Conservation (phyloP, 1,284 basidiomycete species). For the Athelia psychrophila region DNA sequence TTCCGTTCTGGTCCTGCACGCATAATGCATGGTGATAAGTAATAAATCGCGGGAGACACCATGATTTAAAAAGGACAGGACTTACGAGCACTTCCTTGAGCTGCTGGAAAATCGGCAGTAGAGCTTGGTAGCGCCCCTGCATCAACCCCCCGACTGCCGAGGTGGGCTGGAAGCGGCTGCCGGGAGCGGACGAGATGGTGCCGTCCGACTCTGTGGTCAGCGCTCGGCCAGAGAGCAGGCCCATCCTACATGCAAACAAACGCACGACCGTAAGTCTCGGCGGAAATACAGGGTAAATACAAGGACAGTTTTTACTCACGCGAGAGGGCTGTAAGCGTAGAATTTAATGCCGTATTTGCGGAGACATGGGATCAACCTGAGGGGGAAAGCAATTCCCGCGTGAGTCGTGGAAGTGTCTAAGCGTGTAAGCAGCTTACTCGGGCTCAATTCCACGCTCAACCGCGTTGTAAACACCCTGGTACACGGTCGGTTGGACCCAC, state of each 20-base stretch:
- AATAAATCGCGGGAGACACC: not conserved
- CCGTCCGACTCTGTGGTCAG: too few species aligned
- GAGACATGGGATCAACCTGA: slow-evolving; percentile 15
- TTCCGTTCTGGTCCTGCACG: slow-evolving; percentile 10
- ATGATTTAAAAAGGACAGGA: too few species aligned
- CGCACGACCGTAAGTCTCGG: not conserved
- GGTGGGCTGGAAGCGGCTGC: slow-evolving; percentile 15
- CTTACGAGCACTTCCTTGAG: slow-evolving; percentile 13
- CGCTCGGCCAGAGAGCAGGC: too few species aligned
- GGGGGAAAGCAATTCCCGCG: not conserved
- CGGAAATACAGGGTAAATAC: not conserved
- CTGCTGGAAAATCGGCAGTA: slow-evolving; percentile 5
- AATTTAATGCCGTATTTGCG: slow-evolving; percentile 10
- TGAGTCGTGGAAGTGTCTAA: not conserved
- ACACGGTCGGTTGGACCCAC: slow-evolving; percentile 37
- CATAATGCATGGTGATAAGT: not conserved
- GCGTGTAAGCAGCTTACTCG: slow-evolving; percentile 25
- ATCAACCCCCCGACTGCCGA: slow-evolving; percentile 16
- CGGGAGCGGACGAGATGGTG: not conserved
- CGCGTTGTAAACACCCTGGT: slow-evolving; percentile 33
- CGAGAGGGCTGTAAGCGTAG: slow-evolving; percentile 9
- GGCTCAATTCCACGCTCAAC: slow-evolving; percentile 26
- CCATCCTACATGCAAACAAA: not conserved
- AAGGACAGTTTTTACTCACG: not conserved
- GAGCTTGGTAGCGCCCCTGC: slow-evolving; percentile 14